phyloP scores from a whole-genome alignment of 257 asterid genomes.

The Dorcoceras hygrometricum region DNA sequence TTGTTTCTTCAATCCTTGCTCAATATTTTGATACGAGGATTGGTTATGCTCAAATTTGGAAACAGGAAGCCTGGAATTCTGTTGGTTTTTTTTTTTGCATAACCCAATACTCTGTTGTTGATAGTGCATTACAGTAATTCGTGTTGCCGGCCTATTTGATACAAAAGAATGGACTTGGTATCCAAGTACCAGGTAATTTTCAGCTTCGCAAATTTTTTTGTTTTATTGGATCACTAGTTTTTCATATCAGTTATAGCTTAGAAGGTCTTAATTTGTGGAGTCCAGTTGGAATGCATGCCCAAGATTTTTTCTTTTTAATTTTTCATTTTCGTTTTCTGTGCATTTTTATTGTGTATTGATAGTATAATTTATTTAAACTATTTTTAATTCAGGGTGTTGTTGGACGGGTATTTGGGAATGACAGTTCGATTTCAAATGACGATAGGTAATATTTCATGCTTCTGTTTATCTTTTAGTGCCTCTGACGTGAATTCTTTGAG shows the following conservation, averaged over 20 bases:
- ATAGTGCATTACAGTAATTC: slow-evolving; percentile 41
- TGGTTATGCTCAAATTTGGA: slow-evolving; percentile 8
- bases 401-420: slow-evolving; percentile 87
- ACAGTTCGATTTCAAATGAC: slow-evolving; percentile 62
- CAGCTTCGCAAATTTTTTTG: not conserved
- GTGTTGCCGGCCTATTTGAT: slow-evolving; percentile 28
- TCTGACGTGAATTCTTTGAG: too few relatives aligned
- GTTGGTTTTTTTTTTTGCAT: slow-evolving; percentile 20
- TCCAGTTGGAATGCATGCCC: slow-evolving; percentile 1
- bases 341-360: not conserved
- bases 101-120: slow-evolving; percentile 10
- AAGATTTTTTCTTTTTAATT: slow-evolving; percentile 7
- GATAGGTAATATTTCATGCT: slow-evolving; percentile 60
- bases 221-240: not conserved
- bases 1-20: not conserved
- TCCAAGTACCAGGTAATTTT: slow-evolving; percentile 79
- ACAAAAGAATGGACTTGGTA: slow-evolving; percentile 64
- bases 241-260: not conserved
- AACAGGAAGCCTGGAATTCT: slow-evolving; percentile 22
- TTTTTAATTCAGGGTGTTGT: slow-evolving; percentile 74
- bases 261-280: not conserved
- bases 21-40: slow-evolving; percentile 15
- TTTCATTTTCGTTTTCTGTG: not conserved
- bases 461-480: too few relatives aligned
- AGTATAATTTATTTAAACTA: slow-evolving; percentile 22